Conservation (phyloP, 306 rosid genomes). For the Prunus persica region Prunus_persica_NCBIv2 NC_034009.1:37963001-37963500, state of each 20-base stretch:
- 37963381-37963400: neutral
- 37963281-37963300: neutral
- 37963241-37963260: neutral
- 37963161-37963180: slow-evolving; percentile 76
- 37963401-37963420: neutral
- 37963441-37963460: slow-evolving; percentile 15
- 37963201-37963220: slow-evolving; percentile 8
- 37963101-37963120: slow-evolving; percentile 35
- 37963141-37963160: slow-evolving; percentile 68
- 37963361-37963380: neutral
- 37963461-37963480: slow-evolving; percentile 77
- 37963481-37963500: slow-evolving; percentile 82
- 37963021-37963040: slow-evolving; percentile 98
- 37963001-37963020: slow-evolving; percentile 93
- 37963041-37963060: slow-evolving; percentile 30
- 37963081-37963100: neutral
- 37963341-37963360: neutral
- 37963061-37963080: neutral
- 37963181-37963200: slow-evolving; percentile 78
- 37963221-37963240: neutral
- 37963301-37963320: neutral
- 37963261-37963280: neutral
- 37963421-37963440: slow-evolving; percentile 7
- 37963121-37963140: slow-evolving; percentile 97
- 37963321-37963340: neutral